Percentiles rank a stretch among this genome's conserved stretches.
These are phyloP conservation scores for Flaveria bidentis DNA, from an alignment of 129 eudicot species.

Conservation along the genomic window DNA sequence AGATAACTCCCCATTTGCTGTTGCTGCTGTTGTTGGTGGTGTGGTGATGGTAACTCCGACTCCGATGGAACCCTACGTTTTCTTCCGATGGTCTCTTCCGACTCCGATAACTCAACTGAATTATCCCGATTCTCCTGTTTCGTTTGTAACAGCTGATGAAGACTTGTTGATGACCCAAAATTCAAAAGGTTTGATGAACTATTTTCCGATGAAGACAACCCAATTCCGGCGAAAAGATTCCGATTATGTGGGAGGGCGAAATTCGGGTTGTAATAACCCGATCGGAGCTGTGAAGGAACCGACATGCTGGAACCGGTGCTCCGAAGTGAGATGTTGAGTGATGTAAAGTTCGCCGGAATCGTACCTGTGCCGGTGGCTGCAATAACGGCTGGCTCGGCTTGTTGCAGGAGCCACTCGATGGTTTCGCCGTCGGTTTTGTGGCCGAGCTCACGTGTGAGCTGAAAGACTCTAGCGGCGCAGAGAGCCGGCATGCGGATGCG, in stretches of 20 bases:
- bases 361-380: conserved; percentile 99
- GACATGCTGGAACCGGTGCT: conserved; percentile 91
- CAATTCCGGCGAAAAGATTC: conserved; percentile 55
- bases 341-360: conserved; percentile 89
- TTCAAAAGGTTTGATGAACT: conserved; percentile 50
- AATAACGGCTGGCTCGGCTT: conserved; percentile 90
- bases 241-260: conserved; percentile 61
- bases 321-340: conserved; percentile 77
- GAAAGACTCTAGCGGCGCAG: conserved; percentile 95
- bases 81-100: conserved; percentile 52
- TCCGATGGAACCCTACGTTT: conserved; percentile 47
- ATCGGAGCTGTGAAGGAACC: conserved; percentile 81
- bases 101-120: conserved; percentile 54
- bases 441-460: conserved; percentile 90
- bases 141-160: conserved; percentile 57
- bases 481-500: conserved; percentile 96
- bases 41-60: conserved; percentile 39
- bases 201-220: conserved; percentile 52
- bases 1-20: conserved; percentile 62
- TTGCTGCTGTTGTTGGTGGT: conserved; percentile 44
- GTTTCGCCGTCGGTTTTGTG: conserved; percentile 96
- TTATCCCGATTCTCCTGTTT: conserved; percentile 58
- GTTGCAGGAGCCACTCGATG: conserved; percentile 94
- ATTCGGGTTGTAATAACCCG: conserved; percentile 64
- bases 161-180: conserved; percentile 53